These are phyloP conservation scores for Salmacisia buchloeana DNA, from an alignment of 1,284 basidiomycete species.

Conservation along the genomic window DNA sequence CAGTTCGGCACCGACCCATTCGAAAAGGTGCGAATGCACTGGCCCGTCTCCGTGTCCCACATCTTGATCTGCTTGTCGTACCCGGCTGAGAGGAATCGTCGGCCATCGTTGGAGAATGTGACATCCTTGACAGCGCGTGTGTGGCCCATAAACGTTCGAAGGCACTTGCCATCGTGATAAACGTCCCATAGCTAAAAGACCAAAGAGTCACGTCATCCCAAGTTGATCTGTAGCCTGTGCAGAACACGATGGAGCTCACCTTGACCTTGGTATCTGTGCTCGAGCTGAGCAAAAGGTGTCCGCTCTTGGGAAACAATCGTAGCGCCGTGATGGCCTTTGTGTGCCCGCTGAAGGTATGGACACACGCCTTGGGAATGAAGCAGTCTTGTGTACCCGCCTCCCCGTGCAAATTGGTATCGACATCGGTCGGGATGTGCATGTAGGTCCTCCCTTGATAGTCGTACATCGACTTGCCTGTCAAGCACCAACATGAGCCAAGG, in stretches of 20 bases:
- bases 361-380: constrained; percentile 88
- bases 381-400: constrained; percentile 81
- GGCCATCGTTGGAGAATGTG: constrained; percentile 86
- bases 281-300: constrained; percentile 84
- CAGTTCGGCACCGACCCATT: constrained; percentile 96
- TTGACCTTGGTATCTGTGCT: constrained; percentile 99
- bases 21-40: constrained; percentile 88
- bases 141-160: constrained; percentile 96
- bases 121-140: constrained; percentile 93
- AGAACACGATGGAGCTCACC: constrained; percentile 55
- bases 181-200: constrained; percentile 85
- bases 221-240: neutral
- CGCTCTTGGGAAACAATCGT: constrained; percentile 82
- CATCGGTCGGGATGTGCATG: constrained; percentile 76
- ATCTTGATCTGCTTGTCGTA: constrained; percentile 97
- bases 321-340: constrained; percentile 93
- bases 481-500: neutral
- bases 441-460: constrained; percentile 99
- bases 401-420: constrained; percentile 63
- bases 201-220: neutral
- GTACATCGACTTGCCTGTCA: constrained; percentile 72
- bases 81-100: constrained; percentile 80
- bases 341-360: constrained; percentile 97
- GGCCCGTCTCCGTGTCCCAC: constrained; percentile 97
- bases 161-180: constrained; percentile 90